Evolutionary conservation across 495 filamentous ascomycete species (phyloP).

Genomic region (Hypoxylon rickii): DNA sequence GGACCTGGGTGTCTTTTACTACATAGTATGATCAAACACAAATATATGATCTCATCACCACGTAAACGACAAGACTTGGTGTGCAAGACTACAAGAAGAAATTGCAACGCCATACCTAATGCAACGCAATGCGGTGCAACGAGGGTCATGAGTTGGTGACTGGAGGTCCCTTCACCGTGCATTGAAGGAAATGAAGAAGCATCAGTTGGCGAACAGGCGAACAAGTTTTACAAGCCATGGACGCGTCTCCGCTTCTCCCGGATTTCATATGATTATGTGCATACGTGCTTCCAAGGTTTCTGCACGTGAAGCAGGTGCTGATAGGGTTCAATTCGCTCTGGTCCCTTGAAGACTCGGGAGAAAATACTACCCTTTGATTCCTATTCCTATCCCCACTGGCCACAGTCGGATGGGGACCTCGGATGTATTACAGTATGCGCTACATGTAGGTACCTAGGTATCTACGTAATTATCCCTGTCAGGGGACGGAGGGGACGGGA

Average conservation of each 20-base stretch:
- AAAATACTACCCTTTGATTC: constrained; percentile 25
- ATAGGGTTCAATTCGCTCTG: constrained; percentile 5
- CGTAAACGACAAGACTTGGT: too few relatives aligned
- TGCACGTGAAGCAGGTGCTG: constrained; percentile 25
- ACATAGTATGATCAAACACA: too few relatives aligned
- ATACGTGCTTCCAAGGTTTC: background rate
- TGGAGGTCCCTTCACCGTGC: background rate
- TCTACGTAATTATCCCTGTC: too few relatives aligned
- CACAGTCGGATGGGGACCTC: too few relatives aligned
- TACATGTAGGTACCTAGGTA: constrained; percentile 5
- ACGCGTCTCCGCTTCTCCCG: background rate
- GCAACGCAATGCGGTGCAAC: too few relatives aligned
- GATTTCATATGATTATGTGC: background rate
- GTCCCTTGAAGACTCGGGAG: background rate
- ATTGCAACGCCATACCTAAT: too few relatives aligned
- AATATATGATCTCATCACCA: background rate
- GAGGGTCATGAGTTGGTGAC: too few relatives aligned
- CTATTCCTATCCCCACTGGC: constrained; percentile 14
- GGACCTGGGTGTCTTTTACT: too few relatives aligned
- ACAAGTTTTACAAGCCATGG: background rate
- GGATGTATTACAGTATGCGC: too few relatives aligned
- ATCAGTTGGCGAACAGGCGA: background rate
- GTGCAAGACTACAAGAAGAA: too few relatives aligned
- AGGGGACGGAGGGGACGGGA: too few relatives aligned
- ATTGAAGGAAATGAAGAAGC: background rate